These are phyloP conservation scores for Globisporangium cylindrosporum DNA, from an alignment of 352 stramenopile genomes.

Conservation along the genomic window DNA sequence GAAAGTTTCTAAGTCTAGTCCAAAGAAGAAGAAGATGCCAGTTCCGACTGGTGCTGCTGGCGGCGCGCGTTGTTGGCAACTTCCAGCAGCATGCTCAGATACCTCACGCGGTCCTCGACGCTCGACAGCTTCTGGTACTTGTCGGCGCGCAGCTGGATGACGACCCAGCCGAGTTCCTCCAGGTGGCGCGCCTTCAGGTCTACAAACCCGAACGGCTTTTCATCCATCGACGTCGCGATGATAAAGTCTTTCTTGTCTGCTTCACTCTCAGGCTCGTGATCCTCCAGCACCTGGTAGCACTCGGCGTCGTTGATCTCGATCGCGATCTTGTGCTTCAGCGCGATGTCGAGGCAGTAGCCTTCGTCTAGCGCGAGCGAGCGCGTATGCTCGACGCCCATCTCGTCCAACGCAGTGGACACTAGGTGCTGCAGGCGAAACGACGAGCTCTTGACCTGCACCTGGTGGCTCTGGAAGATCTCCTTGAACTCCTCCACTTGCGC, in stretches of 20 bases:
- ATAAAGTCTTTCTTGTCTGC: conserved; percentile 2
- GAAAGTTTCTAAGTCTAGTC: neutral
- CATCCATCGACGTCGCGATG: conserved; percentile 16
- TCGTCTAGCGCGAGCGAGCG: conserved; percentile 25
- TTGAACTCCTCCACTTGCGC: conserved; percentile 36
- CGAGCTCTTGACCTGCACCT: conserved; percentile 50
- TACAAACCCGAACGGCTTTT: conserved; percentile 48
- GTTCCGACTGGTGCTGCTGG: neutral
- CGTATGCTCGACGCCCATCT: conserved; percentile 46
- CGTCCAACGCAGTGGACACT: conserved; percentile 50
- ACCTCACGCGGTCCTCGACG: conserved; percentile 46
- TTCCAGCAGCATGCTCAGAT: conserved; percentile 71
- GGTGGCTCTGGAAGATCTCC: conserved; percentile 37
- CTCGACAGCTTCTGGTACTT: conserved; percentile 49
- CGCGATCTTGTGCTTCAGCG: conserved; percentile 47
- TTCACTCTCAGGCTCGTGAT: conserved; percentile 23
- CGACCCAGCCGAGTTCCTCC: conserved; percentile 58
- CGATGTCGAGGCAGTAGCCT: conserved; percentile 62
- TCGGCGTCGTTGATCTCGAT: conserved; percentile 63
- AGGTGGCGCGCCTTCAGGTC: conserved; percentile 69
- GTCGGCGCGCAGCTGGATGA: conserved; percentile 60
- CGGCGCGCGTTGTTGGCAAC: conserved; percentile 40
- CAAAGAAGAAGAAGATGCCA: neutral
- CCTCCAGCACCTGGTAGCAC: conserved; percentile 45
- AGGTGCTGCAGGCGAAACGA: conserved; percentile 61